A percentile compares a stretch with the other conserved stretches of the same genome.
These are phyloP conservation scores for Trichoderma cornu-damae DNA, from an alignment of 2,329 filamentous ascomycete species.

Conservation along the genomic window DNA sequence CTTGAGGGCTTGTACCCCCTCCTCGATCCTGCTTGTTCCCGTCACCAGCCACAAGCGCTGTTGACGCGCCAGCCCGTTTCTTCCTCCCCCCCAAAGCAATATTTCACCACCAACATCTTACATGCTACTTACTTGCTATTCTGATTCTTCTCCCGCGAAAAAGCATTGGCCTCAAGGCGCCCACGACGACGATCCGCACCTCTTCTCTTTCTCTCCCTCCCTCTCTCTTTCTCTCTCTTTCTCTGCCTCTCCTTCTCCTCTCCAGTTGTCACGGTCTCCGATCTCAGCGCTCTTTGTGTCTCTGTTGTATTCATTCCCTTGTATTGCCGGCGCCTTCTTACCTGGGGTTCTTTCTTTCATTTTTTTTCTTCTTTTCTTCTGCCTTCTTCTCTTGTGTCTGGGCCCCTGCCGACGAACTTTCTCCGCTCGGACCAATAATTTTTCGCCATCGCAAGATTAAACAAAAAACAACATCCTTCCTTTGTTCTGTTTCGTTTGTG, in stretches of 20 bases:
- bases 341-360: neutral
- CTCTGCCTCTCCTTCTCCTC: constrained; percentile 10
- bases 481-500: neutral
- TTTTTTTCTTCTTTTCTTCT: no score
- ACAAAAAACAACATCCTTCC: neutral
- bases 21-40: neutral
- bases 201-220: no score
- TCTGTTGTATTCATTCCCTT: neutral
- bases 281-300: neutral
- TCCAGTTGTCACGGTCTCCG: neutral
- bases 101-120: no score
- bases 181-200: constrained; percentile 8
- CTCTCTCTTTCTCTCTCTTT: no score
- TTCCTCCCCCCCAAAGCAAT: no score
- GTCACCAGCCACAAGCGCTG: constrained; percentile 16
- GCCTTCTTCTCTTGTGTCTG: neutral
- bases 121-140: no score
- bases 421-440: constrained; percentile 8
- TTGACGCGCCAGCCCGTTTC: constrained; percentile 16
- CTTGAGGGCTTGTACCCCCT: neutral
- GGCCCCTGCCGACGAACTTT: neutral
- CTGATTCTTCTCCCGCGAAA: neutral
- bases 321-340: constrained; percentile 3
- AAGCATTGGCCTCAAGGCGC: constrained; percentile 10
- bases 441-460: constrained; percentile 8